These are phyloP conservation scores for Pseudocercospora fuligena DNA, from an alignment of 2,329 filamentous ascomycete species.

Conservation along the genomic window DNA sequence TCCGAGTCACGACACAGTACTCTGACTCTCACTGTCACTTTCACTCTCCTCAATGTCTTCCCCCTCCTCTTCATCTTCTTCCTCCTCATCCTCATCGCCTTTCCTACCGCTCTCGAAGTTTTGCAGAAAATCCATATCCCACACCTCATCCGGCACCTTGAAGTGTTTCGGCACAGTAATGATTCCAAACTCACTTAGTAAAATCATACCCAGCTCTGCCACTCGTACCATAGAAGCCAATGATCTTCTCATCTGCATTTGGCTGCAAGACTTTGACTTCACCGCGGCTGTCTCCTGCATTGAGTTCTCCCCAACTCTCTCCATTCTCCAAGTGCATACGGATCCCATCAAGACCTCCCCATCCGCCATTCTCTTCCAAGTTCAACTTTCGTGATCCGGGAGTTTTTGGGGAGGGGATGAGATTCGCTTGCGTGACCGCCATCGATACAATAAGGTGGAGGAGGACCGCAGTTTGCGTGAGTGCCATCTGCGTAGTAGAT, in stretches of 20 bases:
- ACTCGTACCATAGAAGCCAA: conserved; percentile 55
- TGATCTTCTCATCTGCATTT: conserved; percentile 45
- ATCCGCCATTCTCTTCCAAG: conserved; percentile 29
- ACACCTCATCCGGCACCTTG: conserved; percentile 48
- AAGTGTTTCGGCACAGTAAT: conserved; percentile 50
- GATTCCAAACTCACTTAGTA: conserved; percentile 53
- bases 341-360: conserved; percentile 36
- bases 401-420: conserved; percentile 36
- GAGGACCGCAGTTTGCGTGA: conserved; percentile 50
- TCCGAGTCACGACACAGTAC: conserved; percentile 4
- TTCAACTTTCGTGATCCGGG: conserved; percentile 41
- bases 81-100: neutral
- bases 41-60: too few relatives aligned
- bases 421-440: conserved; percentile 41
- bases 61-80: too few relatives aligned
- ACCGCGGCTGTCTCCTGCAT: conserved; percentile 4
- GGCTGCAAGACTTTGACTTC: conserved; percentile 40
- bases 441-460: conserved; percentile 38
- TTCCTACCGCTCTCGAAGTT: conserved; percentile 34
- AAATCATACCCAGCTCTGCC: conserved; percentile 29
- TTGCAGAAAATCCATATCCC: conserved; percentile 50
- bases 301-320: conserved; percentile 38
- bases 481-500: conserved; percentile 53
- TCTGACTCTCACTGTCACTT: conserved; percentile 12
- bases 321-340: conserved; percentile 41